These are phyloP conservation scores for Pezicula neosporulosa DNA, from an alignment of 2,329 filamentous ascomycete species.

Conservation along the genomic window DNA sequence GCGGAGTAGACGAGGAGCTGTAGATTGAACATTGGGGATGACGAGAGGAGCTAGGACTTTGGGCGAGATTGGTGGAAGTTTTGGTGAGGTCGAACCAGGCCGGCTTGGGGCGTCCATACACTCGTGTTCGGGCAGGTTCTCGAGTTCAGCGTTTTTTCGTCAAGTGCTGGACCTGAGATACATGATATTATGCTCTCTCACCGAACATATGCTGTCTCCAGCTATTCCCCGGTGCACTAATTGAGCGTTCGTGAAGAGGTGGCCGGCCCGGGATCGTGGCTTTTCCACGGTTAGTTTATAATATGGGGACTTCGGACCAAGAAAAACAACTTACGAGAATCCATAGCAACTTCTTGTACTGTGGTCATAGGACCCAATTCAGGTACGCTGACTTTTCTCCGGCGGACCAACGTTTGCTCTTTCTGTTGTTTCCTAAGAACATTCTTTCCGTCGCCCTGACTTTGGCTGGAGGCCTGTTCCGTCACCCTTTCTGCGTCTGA, in stretches of 20 bases:
- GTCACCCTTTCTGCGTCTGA: constrained; percentile 43
- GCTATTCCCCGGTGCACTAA: constrained; percentile 52
- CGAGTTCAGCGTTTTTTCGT: constrained; percentile 32
- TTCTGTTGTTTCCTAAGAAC: constrained; percentile 52
- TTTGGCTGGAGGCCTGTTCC: constrained; percentile 33
- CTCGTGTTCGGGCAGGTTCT: constrained; percentile 6
- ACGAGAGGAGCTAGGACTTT: constrained; percentile 53
- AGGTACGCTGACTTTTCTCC: constrained; percentile 61
- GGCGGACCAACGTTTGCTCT: constrained; percentile 52
- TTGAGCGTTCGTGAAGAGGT: constrained; percentile 61
- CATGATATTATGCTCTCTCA: constrained; percentile 28
- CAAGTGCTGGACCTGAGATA: constrained; percentile 28
- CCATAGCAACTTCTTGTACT: constrained; percentile 64
- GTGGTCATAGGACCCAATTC: constrained; percentile 67
- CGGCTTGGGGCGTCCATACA: not conserved
- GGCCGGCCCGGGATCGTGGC: constrained; percentile 66
- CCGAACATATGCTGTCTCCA: constrained; percentile 42
- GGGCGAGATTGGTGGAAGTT: constrained; percentile 45
- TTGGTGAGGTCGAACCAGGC: constrained; percentile 19
- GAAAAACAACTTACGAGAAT: constrained; percentile 57
- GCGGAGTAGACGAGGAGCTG: constrained; percentile 6
- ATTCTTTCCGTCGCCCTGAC: constrained; percentile 32
- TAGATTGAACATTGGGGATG: constrained; percentile 39
- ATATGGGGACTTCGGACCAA: not conserved
- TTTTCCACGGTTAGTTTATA: constrained; percentile 24